These are phyloP conservation scores for Leccinum truebloodii DNA, from an alignment of 768 basidiomycete species.

Conservation along the genomic window DNA sequence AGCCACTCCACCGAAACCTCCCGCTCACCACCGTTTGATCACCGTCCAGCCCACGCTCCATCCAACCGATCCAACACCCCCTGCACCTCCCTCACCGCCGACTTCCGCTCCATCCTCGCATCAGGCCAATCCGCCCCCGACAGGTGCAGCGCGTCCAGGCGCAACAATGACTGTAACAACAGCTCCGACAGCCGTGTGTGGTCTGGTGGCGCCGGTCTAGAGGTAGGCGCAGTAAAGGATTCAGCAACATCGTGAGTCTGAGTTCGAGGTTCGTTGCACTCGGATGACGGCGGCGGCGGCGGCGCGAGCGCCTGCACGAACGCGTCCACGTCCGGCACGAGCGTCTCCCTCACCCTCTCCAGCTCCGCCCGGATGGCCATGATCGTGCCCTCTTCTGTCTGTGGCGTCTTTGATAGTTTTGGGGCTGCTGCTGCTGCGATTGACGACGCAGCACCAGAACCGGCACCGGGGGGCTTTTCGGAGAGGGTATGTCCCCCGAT, in stretches of 20 bases:
- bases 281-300: not conserved
- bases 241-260: not conserved
- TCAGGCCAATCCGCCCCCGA: slow-evolving; percentile 75
- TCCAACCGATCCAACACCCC: slow-evolving; percentile 79
- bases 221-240: not conserved
- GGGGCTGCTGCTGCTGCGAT: not conserved
- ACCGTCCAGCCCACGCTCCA: slow-evolving; percentile 54
- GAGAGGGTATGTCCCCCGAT: slow-evolving; percentile 48
- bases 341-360: slow-evolving; percentile 48
- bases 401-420: slow-evolving; percentile 11
- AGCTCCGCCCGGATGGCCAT: slow-evolving; percentile 41
- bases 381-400: slow-evolving; percentile 43
- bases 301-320: slow-evolving; percentile 45
- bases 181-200: slow-evolving; percentile 73
- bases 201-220: slow-evolving; percentile 28
- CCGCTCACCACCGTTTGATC: not conserved
- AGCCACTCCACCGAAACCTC: not conserved
- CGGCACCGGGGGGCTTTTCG: not conserved
- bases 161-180: slow-evolving; percentile 82
- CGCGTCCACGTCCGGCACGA: slow-evolving; percentile 56
- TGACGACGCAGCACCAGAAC: not conserved
- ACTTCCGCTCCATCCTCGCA: slow-evolving; percentile 80
- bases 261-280: not conserved
- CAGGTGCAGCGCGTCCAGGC: slow-evolving; percentile 73
- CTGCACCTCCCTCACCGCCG: slow-evolving; percentile 86